phyloP scores from a whole-genome alignment of 1,284 basidiomycete species.

The Vanrija sp. region DNA sequence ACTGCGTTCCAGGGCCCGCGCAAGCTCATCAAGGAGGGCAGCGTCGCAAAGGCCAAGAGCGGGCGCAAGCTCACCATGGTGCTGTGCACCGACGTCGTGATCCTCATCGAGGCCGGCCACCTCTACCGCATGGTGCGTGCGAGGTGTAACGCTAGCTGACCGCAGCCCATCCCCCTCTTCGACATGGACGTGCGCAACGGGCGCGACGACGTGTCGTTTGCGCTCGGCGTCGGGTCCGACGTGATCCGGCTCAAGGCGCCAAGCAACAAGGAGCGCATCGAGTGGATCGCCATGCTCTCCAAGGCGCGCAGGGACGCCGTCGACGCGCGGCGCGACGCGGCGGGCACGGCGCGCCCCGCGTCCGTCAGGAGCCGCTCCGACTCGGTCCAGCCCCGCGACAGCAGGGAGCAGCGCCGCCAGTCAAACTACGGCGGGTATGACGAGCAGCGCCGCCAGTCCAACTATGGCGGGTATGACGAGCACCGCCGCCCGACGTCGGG shows the following conservation, averaged over 20 bases:
- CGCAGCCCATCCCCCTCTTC: slow-evolving; percentile 50
- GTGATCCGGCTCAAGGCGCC: slow-evolving; percentile 12
- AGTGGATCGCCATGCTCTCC: slow-evolving; percentile 26
- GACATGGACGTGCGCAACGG: slow-evolving; percentile 52
- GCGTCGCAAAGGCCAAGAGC: slow-evolving; percentile 74
- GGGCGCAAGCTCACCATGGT: slow-evolving; percentile 72
- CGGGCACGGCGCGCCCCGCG: background rate
- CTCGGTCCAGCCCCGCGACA: background rate
- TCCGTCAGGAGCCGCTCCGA: background rate
- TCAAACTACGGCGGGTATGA: no score
- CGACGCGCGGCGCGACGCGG: slow-evolving; percentile 2
- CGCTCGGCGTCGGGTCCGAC: slow-evolving; percentile 45
- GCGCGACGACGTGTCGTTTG: slow-evolving; percentile 58
- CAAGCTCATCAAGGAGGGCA: slow-evolving; percentile 72
- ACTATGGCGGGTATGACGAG: no score
- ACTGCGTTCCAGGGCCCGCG: slow-evolving; percentile 74
- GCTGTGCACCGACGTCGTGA: slow-evolving; percentile 73
- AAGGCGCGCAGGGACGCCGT: slow-evolving; percentile 4
- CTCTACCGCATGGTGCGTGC: slow-evolving; percentile 73
- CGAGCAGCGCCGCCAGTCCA: no score
- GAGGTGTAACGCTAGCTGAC: slow-evolving; percentile 50
- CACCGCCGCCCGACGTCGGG: background rate
- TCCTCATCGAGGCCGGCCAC: slow-evolving; percentile 67
- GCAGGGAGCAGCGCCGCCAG: background rate
- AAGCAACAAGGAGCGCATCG: slow-evolving; percentile 9